These are phyloP conservation scores for Hanseniaspora occidentalis DNA, from an alignment of 805 yeast species.

Conservation along the genomic window DNA sequence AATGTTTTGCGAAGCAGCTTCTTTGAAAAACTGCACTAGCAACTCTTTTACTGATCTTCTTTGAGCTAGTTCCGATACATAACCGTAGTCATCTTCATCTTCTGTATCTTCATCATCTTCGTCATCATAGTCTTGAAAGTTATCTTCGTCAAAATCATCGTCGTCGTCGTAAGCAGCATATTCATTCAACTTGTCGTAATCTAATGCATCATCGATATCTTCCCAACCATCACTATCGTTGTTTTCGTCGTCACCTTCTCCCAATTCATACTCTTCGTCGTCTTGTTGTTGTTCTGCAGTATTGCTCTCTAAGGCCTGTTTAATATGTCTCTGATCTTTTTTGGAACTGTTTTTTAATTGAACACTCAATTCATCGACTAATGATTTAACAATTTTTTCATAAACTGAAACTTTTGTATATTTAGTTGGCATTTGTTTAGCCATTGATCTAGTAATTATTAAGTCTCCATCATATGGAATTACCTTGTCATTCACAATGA, in stretches of 20 bases:
- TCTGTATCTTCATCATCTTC: slow-evolving; percentile 27
- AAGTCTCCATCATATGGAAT: slow-evolving; percentile 44
- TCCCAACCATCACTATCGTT: slow-evolving; percentile 15
- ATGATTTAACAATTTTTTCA: slow-evolving; percentile 57
- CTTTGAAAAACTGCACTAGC: slow-evolving; percentile 41
- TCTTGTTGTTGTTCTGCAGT: background rate
- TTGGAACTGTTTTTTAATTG: slow-evolving; percentile 25
- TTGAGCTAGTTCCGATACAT: background rate
- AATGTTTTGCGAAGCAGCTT: slow-evolving; percentile 36
- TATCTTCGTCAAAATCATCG: slow-evolving; percentile 25
- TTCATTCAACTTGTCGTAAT: slow-evolving; percentile 10
- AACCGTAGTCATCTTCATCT: slow-evolving; percentile 23
- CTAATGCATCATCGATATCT: slow-evolving; percentile 9
- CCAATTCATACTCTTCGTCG: slow-evolving; percentile 2
- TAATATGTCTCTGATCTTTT: background rate
- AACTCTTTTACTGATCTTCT: slow-evolving; percentile 22
- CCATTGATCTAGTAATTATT: slow-evolving; percentile 81
- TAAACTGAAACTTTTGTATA: slow-evolving; percentile 59
- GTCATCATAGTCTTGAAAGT: slow-evolving; percentile 25
- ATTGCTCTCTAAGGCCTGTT: background rate
- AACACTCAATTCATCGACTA: slow-evolving; percentile 55
- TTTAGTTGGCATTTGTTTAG: slow-evolving; percentile 47
- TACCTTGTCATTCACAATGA: slow-evolving; percentile 68
- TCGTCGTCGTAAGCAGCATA: slow-evolving; percentile 18
- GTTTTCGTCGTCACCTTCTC: slow-evolving; percentile 5